A percentile compares a stretch with the other conserved stretches of the same genome.
phyloP scores from a whole-genome alignment of 1,284 basidiomycete species.

The Ustilago tritici region DNA sequence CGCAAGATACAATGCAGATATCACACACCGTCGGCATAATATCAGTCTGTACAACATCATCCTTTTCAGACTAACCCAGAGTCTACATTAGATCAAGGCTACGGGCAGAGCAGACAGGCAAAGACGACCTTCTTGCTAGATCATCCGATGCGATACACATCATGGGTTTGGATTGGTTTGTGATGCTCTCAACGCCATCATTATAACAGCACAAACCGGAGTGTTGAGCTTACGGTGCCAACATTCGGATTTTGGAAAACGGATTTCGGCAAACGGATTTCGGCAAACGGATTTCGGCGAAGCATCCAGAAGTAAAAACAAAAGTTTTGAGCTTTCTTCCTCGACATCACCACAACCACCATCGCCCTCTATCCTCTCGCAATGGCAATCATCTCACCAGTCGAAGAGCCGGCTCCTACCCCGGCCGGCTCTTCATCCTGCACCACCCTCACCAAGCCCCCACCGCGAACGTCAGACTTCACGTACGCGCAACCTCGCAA shows the following conservation, averaged over 20 bases:
- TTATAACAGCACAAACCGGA: too few relatives aligned
- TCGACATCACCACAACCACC: neutral
- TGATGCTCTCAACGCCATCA: too few relatives aligned
- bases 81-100: too few relatives aligned
- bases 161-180: too few relatives aligned
- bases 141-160: too few relatives aligned
- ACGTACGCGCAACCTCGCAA: conserved; percentile 23
- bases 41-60: too few relatives aligned
- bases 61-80: too few relatives aligned
- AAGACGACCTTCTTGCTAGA: too few relatives aligned
- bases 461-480: conserved; percentile 28
- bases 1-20: too few relatives aligned
- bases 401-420: conserved; percentile 1
- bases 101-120: too few relatives aligned
- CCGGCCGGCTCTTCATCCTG: neutral
- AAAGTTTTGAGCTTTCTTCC: conserved; percentile 3
- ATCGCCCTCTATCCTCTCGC: neutral
- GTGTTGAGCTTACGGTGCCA: neutral
- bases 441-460: conserved; percentile 20
- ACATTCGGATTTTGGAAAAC: conserved; percentile 7
- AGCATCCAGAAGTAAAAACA: neutral
- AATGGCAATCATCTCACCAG: conserved; percentile 31
- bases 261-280: neutral
- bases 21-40: neutral
- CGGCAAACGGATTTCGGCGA: too few relatives aligned